Conservation (phyloP, 805 yeast species). For the Starmera pachycereana region DNA sequence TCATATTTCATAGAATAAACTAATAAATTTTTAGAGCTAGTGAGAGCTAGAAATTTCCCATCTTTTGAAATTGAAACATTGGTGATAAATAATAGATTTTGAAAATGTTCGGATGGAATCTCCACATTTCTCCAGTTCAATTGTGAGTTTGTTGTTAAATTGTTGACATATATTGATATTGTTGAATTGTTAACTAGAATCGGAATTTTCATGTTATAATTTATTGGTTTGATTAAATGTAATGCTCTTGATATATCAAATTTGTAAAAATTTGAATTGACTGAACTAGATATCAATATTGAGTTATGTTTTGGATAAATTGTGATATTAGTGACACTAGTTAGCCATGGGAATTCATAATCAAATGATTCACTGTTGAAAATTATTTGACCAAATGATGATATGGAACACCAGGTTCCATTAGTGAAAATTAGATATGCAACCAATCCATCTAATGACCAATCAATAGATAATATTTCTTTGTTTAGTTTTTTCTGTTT, state of each 20-base stretch:
- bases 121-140: constrained; percentile 14
- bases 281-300: constrained; percentile 3
- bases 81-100: constrained; percentile 11
- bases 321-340: constrained; percentile 4
- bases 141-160: constrained; percentile 3
- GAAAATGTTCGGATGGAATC: constrained; percentile 13
- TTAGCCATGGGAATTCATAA: constrained; percentile 7
- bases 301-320: constrained; percentile 1
- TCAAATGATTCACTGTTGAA: constrained; percentile 14
- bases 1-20: constrained; percentile 13
- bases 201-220: constrained; percentile 16
- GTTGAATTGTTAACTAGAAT: constrained; percentile 12
- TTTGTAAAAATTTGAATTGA: not conserved
- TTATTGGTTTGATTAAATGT: constrained; percentile 7
- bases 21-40: constrained; percentile 11
- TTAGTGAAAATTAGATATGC: constrained; percentile 8
- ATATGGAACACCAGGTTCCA: constrained; percentile 18
- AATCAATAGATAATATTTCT: constrained; percentile 1
- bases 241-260: constrained; percentile 3
- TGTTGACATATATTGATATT: constrained; percentile 14
- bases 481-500: not conserved
- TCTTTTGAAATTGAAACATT: constrained; percentile 15
- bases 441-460: constrained; percentile 4
- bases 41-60: constrained; percentile 15
- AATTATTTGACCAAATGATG: constrained; percentile 17